A percentile compares a stretch with the other conserved stretches of the same genome.
phyloP scores from a whole-genome alignment of 768 basidiomycete species.

The Pleurotus tuber-regium region DNA sequence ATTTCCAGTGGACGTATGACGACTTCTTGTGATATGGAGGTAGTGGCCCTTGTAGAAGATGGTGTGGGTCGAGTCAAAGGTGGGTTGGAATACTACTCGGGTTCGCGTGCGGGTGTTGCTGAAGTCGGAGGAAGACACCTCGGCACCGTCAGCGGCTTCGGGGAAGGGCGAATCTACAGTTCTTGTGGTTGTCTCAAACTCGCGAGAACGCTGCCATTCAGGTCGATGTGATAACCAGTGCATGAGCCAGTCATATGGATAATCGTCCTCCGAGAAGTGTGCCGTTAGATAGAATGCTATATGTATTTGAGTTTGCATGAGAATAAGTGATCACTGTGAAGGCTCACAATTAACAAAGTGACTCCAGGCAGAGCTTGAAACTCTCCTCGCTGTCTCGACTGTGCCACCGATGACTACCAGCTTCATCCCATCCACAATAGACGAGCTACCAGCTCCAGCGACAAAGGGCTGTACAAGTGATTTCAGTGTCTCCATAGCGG shows the following conservation, averaged over 20 bases:
- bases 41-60: slow-evolving; percentile 86
- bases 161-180: slow-evolving; percentile 59
- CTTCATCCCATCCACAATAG: slow-evolving; percentile 86
- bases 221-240: slow-evolving; percentile 82
- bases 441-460: slow-evolving; percentile 69
- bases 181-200: slow-evolving; percentile 86
- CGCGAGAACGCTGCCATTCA: slow-evolving; percentile 87
- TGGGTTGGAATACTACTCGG: slow-evolving; percentile 85
- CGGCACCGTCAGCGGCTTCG: slow-evolving; percentile 50
- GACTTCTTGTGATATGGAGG: slow-evolving; percentile 68
- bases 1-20: slow-evolving; percentile 5
- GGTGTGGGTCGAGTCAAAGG: slow-evolving; percentile 84
- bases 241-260: slow-evolving; percentile 91
- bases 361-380: slow-evolving; percentile 81
- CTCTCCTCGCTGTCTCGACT: slow-evolving; percentile 80
- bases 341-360: slow-evolving; percentile 85
- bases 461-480: slow-evolving; percentile 81
- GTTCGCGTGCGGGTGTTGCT: slow-evolving; percentile 52
- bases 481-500: slow-evolving; percentile 72
- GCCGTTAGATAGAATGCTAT: slow-evolving; percentile 86
- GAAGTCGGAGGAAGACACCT: slow-evolving; percentile 30
- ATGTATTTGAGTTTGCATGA: not conserved
- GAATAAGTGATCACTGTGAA: too few species aligned
- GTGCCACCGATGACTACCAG: slow-evolving; percentile 87
- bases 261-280: slow-evolving; percentile 88